Evolutionary conservation across 306 rosid species (phyloP).

Genomic region (Mimosa bimucronata): DNA sequence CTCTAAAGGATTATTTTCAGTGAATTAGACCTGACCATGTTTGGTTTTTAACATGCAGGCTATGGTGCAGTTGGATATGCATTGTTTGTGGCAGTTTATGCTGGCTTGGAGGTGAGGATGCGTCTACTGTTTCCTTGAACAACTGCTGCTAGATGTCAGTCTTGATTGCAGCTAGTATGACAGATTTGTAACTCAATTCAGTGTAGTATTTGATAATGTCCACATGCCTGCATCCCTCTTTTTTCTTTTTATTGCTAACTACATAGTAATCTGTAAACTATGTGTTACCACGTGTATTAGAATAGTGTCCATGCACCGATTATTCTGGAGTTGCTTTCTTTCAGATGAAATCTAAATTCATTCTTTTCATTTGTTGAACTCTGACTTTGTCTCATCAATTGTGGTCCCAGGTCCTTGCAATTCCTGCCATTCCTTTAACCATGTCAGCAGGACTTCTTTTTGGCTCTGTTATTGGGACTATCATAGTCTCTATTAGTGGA

Average conservation of each 20-base stretch:
- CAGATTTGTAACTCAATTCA: not conserved
- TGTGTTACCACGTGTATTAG: not conserved
- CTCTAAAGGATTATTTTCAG: not conserved
- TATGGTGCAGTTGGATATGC: slow-evolving; percentile 98
- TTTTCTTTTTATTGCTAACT: not conserved
- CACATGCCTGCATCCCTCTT: not conserved
- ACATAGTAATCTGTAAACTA: slow-evolving; percentile 13
- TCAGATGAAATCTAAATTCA: not conserved
- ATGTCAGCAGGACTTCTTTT: slow-evolving; percentile 98
- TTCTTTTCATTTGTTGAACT: slow-evolving; percentile 6
- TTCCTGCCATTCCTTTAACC: slow-evolving; percentile 94
- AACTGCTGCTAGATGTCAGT: not conserved
- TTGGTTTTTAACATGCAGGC: slow-evolving; percentile 55
- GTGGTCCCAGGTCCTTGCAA: slow-evolving; percentile 78
- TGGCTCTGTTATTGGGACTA: slow-evolving; percentile 78
- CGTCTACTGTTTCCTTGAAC: slow-evolving; percentile 29
- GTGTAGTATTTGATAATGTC: slow-evolving; percentile 2
- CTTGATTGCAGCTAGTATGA: not conserved
- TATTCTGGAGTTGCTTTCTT: not conserved
- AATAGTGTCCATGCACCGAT: not conserved
- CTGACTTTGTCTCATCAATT: slow-evolving; percentile 39
- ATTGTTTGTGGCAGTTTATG: slow-evolving; percentile 88
- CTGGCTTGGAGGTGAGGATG: slow-evolving; percentile 82
- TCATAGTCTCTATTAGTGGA: slow-evolving; percentile 94
- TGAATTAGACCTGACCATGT: slow-evolving; percentile 7